Conservation (phyloP, 2,329 filamentous ascomycete species). For the Fonsecaea pedrosoi region DNA sequence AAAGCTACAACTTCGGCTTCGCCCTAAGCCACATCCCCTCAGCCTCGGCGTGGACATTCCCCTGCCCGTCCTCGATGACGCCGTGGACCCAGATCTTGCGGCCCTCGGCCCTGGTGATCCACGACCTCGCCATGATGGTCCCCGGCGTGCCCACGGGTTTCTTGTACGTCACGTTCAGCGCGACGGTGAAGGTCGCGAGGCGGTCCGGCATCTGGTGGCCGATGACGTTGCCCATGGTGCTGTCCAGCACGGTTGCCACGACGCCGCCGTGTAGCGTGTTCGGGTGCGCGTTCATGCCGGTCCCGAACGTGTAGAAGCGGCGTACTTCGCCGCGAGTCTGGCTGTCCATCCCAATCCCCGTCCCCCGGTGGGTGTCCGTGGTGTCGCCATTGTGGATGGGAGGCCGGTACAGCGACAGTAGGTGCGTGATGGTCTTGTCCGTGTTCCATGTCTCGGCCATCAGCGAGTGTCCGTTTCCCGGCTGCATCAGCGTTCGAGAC, state of each 20-base stretch:
- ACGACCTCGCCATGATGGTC: constrained; percentile 47
- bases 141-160: constrained; percentile 48
- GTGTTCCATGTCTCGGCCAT: constrained; percentile 39
- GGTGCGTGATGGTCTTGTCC: constrained; percentile 28
- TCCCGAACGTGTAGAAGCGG: constrained; percentile 42
- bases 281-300: constrained; percentile 41
- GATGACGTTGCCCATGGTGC: constrained; percentile 38
- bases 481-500: constrained; percentile 29
- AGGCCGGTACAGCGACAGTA: constrained; percentile 31
- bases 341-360: too few relatives aligned
- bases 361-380: neutral
- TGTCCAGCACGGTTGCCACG: constrained; percentile 41
- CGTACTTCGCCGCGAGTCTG: constrained; percentile 36
- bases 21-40: constrained; percentile 51
- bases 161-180: constrained; percentile 51
- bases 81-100: constrained; percentile 52
- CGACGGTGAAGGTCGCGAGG: constrained; percentile 46
- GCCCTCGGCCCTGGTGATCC: constrained; percentile 44
- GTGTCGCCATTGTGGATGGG: neutral
- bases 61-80: constrained; percentile 48
- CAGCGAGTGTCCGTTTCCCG: constrained; percentile 32
- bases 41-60: constrained; percentile 48
- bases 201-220: constrained; percentile 13
- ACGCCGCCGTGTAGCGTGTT: constrained; percentile 43
- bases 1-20: constrained; percentile 31